Conservation (phyloP, 371 early-diverging fungal species). For the Aphelidium insulamus region DNA sequence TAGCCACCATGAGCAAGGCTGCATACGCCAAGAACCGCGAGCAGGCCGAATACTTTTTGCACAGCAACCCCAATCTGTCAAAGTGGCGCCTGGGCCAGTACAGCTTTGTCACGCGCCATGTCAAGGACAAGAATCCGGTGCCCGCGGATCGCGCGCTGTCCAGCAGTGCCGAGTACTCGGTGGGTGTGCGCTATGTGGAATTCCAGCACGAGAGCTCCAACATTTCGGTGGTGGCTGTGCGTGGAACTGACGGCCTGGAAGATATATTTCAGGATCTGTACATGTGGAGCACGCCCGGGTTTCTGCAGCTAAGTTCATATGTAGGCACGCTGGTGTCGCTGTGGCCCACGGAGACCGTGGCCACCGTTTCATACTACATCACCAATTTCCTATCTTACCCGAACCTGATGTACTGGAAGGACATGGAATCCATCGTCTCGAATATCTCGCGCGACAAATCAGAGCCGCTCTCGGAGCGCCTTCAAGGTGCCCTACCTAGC, state of each 20-base stretch:
- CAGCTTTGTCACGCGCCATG: background rate
- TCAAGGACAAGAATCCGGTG: background rate
- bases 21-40: no score
- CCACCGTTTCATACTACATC: conserved; percentile 1
- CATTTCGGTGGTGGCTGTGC: conserved; percentile 3
- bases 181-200: background rate
- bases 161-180: no score
- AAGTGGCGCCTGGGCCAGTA: background rate
- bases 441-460: no score
- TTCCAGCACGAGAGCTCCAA: background rate
- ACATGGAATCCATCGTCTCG: conserved; percentile 2
- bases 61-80: background rate
- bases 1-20: no score
- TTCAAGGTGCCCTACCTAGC: no score
- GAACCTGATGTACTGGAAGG: conserved; percentile 5
- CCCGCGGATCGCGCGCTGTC: background rate
- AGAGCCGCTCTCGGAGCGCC: no score
- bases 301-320: conserved; percentile 3
- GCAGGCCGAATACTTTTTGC: no score
- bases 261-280: conserved; percentile 8
- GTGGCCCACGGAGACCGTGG: conserved; percentile 6
- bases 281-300: conserved; percentile 3
- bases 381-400: conserved; percentile 2
- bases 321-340: conserved; percentile 4
- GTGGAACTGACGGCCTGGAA: conserved; percentile 4